Conservation (phyloP, 257 asterid species). For the Penstemon newberryi region DNA sequence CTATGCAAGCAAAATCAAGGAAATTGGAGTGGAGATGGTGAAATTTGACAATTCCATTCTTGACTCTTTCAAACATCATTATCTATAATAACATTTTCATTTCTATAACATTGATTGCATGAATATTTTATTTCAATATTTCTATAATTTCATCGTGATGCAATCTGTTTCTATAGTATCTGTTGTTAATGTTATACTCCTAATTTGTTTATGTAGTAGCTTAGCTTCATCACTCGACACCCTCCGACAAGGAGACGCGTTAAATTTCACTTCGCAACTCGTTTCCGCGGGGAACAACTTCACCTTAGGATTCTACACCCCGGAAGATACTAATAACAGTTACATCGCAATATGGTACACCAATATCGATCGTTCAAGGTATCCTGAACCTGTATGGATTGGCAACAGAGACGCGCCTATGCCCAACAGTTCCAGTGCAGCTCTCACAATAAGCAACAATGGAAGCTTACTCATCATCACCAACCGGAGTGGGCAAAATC, state of each 20-base stretch:
- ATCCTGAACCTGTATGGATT: constrained; percentile 34
- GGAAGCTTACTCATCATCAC: constrained; percentile 33
- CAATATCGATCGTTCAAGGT: too few species aligned
- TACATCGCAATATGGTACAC: constrained; percentile 47
- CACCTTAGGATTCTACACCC: constrained; percentile 44
- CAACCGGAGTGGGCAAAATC: constrained; percentile 1
- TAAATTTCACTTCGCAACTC: constrained; percentile 36
- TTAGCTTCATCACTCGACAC: constrained; percentile 25
- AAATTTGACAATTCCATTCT: too few species aligned
- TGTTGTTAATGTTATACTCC: not conserved
- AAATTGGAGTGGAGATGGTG: too few species aligned
- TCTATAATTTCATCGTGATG: not conserved
- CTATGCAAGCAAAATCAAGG: too few species aligned
- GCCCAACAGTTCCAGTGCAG: not conserved
- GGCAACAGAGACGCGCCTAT: constrained; percentile 40
- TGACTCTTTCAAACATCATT: too few species aligned
- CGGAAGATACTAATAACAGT: constrained; percentile 17
- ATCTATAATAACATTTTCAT: too few species aligned
- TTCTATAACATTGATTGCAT: too few species aligned
- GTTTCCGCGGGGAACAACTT: constrained; percentile 36
- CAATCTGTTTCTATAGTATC: not conserved
- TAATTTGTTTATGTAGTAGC: constrained; percentile 10
- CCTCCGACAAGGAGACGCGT: constrained; percentile 34
- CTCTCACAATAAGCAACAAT: constrained; percentile 32
- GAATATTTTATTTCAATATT: too few species aligned